Evolutionary conservation across 2,329 filamentous ascomycete genomes (phyloP).

Genomic region (Nigrospora oryzae): DNA sequence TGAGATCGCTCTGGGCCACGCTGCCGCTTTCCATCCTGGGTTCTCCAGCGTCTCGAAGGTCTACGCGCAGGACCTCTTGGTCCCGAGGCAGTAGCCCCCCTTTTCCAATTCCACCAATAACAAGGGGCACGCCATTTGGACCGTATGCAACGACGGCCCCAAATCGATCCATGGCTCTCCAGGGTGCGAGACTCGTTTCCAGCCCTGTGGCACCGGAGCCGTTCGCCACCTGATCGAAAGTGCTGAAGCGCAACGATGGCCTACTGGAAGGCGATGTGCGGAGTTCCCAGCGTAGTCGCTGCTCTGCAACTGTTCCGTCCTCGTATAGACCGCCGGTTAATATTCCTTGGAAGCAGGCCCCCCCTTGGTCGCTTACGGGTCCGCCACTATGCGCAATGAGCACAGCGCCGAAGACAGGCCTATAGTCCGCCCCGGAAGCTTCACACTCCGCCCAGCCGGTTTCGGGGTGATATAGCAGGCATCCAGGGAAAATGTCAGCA

Average conservation of each 20-base stretch:
- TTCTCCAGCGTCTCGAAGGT: constrained; percentile 12
- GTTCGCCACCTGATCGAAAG: no score
- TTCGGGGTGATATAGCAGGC: constrained; percentile 41
- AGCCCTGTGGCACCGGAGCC: no score
- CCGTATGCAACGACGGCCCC: constrained; percentile 28
- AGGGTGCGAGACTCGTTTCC: not conserved
- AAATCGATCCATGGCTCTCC: constrained; percentile 25
- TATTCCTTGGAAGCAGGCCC: constrained; percentile 43
- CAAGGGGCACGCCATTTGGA: constrained; percentile 13
- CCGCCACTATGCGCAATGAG: constrained; percentile 20
- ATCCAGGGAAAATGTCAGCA: constrained; percentile 37
- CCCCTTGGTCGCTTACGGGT: constrained; percentile 12
- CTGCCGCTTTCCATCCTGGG: not conserved
- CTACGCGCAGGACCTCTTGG: constrained; percentile 43
- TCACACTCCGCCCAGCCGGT: constrained; percentile 38
- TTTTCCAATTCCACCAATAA: constrained; percentile 35
- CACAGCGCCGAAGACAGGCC: constrained; percentile 34
- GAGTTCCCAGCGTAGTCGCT: constrained; percentile 58
- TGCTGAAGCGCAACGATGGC: constrained; percentile 16
- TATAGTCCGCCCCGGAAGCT: constrained; percentile 21
- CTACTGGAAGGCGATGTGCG: constrained; percentile 9
- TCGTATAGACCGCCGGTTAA: constrained; percentile 63
- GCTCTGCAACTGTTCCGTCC: constrained; percentile 53
- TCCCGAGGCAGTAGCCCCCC: constrained; percentile 31
- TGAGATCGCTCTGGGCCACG: not conserved